These are phyloP conservation scores for Hirschfeldia incana DNA, from an alignment of 345 rosid species.

Conservation along the genomic window DNA sequence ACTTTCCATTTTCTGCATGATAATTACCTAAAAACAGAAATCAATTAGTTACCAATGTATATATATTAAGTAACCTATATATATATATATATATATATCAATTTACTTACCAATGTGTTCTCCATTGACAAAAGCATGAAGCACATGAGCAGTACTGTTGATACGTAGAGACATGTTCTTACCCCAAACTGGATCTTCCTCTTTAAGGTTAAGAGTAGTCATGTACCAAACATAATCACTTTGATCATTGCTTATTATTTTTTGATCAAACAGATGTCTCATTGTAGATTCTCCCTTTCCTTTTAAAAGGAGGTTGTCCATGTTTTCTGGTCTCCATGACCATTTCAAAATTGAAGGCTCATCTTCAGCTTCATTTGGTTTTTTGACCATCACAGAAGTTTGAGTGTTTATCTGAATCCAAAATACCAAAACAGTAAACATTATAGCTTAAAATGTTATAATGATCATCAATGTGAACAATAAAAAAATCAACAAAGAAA, in stretches of 20 bases:
- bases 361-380: constrained; percentile 28
- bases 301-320: constrained; percentile 33
- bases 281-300: constrained; percentile 38
- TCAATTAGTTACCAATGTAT: too few relatives aligned
- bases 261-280: constrained; percentile 46
- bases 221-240: constrained; percentile 73
- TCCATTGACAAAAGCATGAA: constrained; percentile 68
- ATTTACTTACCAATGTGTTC: constrained; percentile 26
- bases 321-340: constrained; percentile 48
- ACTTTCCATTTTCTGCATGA: constrained; percentile 38
- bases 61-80: too few relatives aligned
- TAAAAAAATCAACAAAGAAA: neutral
- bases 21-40: constrained; percentile 46
- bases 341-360: constrained; percentile 32
- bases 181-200: constrained; percentile 46
- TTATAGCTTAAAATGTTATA: neutral
- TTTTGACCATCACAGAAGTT: constrained; percentile 37
- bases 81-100: too few relatives aligned
- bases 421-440: neutral
- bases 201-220: constrained; percentile 48
- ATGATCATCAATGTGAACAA: neutral
- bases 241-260: constrained; percentile 53
- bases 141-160: constrained; percentile 53
- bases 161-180: constrained; percentile 47
- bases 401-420: constrained; percentile 32